Conservation (phyloP, 2,329 filamentous ascomycete genomes). For the Botryotinia convoluta region DNA sequence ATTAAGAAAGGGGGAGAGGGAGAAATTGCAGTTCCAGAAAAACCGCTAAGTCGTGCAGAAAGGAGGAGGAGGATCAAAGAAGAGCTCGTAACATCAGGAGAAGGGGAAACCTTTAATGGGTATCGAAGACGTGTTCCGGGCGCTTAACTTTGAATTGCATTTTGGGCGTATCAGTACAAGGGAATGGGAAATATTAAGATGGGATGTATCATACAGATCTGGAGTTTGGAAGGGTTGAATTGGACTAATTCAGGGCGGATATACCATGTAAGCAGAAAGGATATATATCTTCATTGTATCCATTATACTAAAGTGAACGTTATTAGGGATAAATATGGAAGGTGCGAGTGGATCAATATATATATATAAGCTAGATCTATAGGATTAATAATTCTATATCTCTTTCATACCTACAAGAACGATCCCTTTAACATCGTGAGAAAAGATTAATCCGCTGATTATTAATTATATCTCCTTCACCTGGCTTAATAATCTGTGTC, state of each 20-base stretch:
- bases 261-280: neutral
- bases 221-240: neutral
- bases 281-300: neutral
- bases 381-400: too few species aligned
- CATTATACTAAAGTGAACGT: too few species aligned
- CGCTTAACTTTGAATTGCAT: neutral
- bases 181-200: neutral
- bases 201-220: neutral
- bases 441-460: too few species aligned
- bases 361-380: too few species aligned
- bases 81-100: constrained; percentile 46
- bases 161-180: neutral
- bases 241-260: neutral
- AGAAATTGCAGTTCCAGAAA: constrained; percentile 20
- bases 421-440: too few species aligned
- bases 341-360: too few species aligned
- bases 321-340: too few species aligned
- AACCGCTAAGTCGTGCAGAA: constrained; percentile 33
- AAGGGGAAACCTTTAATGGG: constrained; percentile 44
- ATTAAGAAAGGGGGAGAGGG: constrained; percentile 34
- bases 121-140: constrained; percentile 51
- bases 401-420: too few species aligned
- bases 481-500: too few species aligned
- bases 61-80: constrained; percentile 57
- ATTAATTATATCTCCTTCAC: too few species aligned